These are phyloP conservation scores for Candida arabinofermentans DNA, from an alignment of 805 yeast genomes.

Conservation along the genomic window DNA sequence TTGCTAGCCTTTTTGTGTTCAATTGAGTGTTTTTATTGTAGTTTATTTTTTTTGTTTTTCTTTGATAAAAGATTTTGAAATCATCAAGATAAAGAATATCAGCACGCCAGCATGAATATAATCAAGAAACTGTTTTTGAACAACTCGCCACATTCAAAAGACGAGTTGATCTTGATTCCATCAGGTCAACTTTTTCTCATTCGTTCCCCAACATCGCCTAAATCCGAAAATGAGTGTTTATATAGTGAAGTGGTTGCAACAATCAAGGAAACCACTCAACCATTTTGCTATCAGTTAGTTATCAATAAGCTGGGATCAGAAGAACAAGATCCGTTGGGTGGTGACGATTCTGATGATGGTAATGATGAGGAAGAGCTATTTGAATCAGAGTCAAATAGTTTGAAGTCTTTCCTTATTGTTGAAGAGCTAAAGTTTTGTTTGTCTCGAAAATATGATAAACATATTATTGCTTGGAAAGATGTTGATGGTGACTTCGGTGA, in stretches of 20 bases:
- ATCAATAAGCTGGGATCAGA: slow-evolving; percentile 67
- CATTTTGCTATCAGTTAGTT: slow-evolving; percentile 65
- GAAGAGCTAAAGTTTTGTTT: slow-evolving; percentile 55
- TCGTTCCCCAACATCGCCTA: slow-evolving; percentile 76
- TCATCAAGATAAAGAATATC: too few species aligned
- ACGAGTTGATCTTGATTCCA: slow-evolving; percentile 65
- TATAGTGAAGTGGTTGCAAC: slow-evolving; percentile 76
- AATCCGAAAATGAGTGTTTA: slow-evolving; percentile 79
- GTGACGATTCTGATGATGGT: slow-evolving; percentile 45
- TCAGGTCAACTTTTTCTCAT: slow-evolving; percentile 75
- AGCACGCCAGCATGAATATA: slow-evolving; percentile 59
- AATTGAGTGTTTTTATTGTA: too few species aligned
- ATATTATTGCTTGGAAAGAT: slow-evolving; percentile 76
- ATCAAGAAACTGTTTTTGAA: slow-evolving; percentile 49
- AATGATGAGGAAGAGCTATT: slow-evolving; percentile 34
- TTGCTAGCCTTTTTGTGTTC: too few species aligned
- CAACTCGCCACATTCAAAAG: slow-evolving; percentile 38
- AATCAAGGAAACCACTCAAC: slow-evolving; percentile 63
- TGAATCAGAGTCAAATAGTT: slow-evolving; percentile 45
- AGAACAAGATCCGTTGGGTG: slow-evolving; percentile 47
- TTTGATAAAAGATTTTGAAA: too few species aligned
- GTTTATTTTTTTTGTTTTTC: too few species aligned
- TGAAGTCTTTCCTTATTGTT: slow-evolving; percentile 66
- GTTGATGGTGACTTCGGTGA: slow-evolving; percentile 85
- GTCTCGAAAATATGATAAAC: slow-evolving; percentile 43